Evolutionary conservation across 495 filamentous ascomycete genomes (phyloP).

Genomic region (Hypoxylon fragiforme): DNA sequence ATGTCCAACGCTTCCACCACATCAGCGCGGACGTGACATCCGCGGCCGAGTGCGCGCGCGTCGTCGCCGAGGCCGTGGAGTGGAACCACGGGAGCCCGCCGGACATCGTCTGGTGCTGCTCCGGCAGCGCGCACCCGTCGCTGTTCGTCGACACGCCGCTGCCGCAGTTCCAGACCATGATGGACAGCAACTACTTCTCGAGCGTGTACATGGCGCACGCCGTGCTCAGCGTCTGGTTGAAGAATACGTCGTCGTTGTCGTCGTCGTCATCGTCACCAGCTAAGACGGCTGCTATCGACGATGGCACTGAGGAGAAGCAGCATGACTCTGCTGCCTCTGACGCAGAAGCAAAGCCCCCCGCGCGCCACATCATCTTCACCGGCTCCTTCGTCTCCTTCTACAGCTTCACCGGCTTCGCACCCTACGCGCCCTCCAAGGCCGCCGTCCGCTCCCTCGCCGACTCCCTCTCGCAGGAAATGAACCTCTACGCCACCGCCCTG

Average conservation of each 20-base stretch:
- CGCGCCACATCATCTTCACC: conserved; percentile 78
- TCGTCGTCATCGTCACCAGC: background rate
- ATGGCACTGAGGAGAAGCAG: background rate
- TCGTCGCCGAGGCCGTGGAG: conserved; percentile 64
- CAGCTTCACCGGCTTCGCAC: conserved; percentile 70
- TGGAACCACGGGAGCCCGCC: conserved; percentile 75
- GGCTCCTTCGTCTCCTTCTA: conserved; percentile 70
- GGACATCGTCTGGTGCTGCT: conserved; percentile 84
- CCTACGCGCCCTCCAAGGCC: conserved; percentile 77
- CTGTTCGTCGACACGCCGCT: conserved; percentile 72
- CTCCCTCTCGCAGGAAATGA: conserved; percentile 73
- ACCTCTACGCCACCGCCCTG: conserved; percentile 65
- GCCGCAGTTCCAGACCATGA: conserved; percentile 65
- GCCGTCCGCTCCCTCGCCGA: conserved; percentile 78
- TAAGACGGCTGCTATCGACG: background rate
- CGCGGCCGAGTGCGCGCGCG: conserved; percentile 60
- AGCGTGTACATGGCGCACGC: conserved; percentile 76
- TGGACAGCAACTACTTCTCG: conserved; percentile 85
- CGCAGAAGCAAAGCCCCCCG: background rate
- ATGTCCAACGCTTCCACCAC: conserved; percentile 69
- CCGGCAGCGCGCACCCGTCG: conserved; percentile 66
- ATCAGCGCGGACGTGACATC: conserved; percentile 76
- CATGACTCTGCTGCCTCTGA: background rate
- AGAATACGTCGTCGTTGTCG: conserved; percentile 23
- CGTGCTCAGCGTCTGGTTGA: conserved; percentile 56